Conservation (phyloP, 2,329 filamentous ascomycete species). For the Bipolaris cookei region DNA sequence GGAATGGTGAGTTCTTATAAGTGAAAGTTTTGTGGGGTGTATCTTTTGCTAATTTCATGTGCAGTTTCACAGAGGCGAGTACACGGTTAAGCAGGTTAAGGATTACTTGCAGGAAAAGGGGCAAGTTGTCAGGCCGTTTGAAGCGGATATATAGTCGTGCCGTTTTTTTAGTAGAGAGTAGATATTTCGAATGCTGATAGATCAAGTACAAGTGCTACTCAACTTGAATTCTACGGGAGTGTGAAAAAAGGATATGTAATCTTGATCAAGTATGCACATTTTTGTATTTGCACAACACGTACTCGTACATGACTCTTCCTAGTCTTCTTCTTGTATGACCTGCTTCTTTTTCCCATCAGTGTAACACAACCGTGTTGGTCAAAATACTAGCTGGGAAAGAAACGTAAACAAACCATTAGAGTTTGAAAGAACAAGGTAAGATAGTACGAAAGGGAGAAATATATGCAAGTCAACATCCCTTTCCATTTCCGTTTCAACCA, state of each 20-base stretch:
- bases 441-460: no score
- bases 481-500: no score
- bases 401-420: no score
- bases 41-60: slow-evolving; percentile 13
- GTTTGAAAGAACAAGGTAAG: no score
- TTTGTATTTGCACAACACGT: background rate
- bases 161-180: background rate
- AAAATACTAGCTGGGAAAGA: background rate
- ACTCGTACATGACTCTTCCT: background rate
- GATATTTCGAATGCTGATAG: background rate
- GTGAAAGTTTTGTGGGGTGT: background rate
- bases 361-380: no score
- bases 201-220: background rate
- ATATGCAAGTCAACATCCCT: no score
- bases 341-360: background rate
- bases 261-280: background rate
- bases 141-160: slow-evolving; percentile 49
- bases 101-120: slow-evolving; percentile 75
- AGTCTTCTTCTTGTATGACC: background rate
- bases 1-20: slow-evolving; percentile 71
- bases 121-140: slow-evolving; percentile 79
- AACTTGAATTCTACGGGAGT: background rate
- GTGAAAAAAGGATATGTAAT: background rate
- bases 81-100: slow-evolving; percentile 93
- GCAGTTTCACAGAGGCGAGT: slow-evolving; percentile 92